Percentiles rank a stretch among this genome's conserved stretches.
Evolutionary conservation across 2,329 filamentous ascomycete species (phyloP).

Genomic region (Epichloe elymi): DNA sequence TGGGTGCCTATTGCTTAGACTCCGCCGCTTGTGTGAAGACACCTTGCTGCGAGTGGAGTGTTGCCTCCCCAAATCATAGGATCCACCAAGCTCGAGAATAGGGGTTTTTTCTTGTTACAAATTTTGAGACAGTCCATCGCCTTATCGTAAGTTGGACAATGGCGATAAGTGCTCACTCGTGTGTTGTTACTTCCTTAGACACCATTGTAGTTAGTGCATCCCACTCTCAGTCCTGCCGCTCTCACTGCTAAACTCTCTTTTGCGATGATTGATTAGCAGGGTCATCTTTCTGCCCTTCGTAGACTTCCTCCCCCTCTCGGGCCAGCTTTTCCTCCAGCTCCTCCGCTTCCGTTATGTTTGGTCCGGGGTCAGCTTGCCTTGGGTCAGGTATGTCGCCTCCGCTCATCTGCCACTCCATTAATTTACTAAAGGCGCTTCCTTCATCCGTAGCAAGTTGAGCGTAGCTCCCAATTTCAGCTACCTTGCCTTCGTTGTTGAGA

Average conservation of each 20-base stretch:
- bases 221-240: background rate
- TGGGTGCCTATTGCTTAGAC: no score
- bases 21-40: no score
- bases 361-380: slow-evolving; percentile 17
- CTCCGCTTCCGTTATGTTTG: slow-evolving; percentile 37
- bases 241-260: background rate
- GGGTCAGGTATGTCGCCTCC: slow-evolving; percentile 53
- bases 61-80: no score
- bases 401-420: slow-evolving; percentile 99
- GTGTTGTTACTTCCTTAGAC: no score
- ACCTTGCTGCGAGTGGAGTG: no score
- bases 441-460: slow-evolving; percentile 57
- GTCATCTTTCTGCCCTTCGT: background rate
- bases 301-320: slow-evolving; percentile 14
- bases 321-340: slow-evolving; percentile 33
- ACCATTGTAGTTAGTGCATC: background rate
- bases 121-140: no score
- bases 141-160: no score
- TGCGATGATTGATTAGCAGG: background rate
- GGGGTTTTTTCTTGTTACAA: no score
- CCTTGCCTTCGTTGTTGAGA: slow-evolving; percentile 70
- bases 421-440: slow-evolving; percentile 75
- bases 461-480: slow-evolving; percentile 85
- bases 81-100: no score
- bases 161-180: no score